A percentile compares a stretch with the other conserved stretches of the same genome.
These are phyloP conservation scores for Tylopilus sp. DNA, from an alignment of 1,284 basidiomycete genomes.

Conservation along the genomic window DNA sequence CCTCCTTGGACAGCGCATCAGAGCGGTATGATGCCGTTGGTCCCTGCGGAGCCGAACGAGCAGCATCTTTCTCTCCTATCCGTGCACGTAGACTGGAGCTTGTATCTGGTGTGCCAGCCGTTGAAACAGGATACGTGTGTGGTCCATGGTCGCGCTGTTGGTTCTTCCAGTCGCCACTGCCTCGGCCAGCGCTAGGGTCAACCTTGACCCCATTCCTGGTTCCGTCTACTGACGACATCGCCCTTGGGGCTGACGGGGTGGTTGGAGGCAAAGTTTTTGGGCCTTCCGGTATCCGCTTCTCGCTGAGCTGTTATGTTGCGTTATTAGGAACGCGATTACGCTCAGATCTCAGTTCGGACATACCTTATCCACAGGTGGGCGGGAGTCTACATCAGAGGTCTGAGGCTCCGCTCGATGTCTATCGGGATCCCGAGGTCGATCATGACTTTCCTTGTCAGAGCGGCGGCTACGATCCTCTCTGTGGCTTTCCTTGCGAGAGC, in stretches of 20 bases:
- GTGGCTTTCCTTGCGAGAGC: constrained; percentile 68
- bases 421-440: constrained; percentile 61
- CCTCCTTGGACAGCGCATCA: constrained; percentile 44
- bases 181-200: constrained; percentile 35
- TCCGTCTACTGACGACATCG: constrained; percentile 50
- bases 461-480: constrained; percentile 66
- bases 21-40: constrained; percentile 39
- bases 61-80: constrained; percentile 55
- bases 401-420: constrained; percentile 63
- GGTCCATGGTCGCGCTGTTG: constrained; percentile 32
- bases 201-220: constrained; percentile 37
- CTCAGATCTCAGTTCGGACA: constrained; percentile 8
- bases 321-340: constrained; percentile 6
- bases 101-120: constrained; percentile 18
- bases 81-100: constrained; percentile 55
- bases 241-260: constrained; percentile 67
- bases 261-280: constrained; percentile 52
- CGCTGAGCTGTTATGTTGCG: constrained; percentile 36
- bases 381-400: constrained; percentile 41
- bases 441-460: constrained; percentile 64
- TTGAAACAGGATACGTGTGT: constrained; percentile 26
- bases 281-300: constrained; percentile 56
- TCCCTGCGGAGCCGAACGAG: constrained; percentile 38
- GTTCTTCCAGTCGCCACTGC: constrained; percentile 29
- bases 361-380: constrained; percentile 59